phyloP scores from a whole-genome alignment of 305 asterid species.

The Solanum hybrid region DNA sequence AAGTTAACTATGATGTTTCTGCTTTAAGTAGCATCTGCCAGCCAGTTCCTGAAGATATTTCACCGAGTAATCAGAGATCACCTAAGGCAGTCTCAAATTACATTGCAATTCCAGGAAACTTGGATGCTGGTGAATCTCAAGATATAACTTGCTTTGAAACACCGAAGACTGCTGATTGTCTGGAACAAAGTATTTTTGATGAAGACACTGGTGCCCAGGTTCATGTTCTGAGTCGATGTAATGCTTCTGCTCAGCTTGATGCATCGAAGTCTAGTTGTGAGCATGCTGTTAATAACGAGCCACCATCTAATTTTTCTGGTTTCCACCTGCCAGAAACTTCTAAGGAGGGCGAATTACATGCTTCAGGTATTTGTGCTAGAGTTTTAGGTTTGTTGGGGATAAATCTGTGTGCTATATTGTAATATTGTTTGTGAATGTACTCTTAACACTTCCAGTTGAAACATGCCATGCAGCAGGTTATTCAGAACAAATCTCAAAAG shows the following conservation, averaged over 20 bases:
- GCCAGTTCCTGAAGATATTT: slow-evolving; percentile 27
- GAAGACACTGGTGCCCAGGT: slow-evolving; percentile 23
- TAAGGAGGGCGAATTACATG: slow-evolving; percentile 19
- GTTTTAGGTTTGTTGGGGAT: slow-evolving; percentile 36
- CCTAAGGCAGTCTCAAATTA: slow-evolving; percentile 6
- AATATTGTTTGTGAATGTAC: not conserved
- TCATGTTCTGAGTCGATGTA: slow-evolving; percentile 42
- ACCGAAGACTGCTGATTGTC: slow-evolving; percentile 15
- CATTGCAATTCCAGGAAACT: slow-evolving; percentile 18
- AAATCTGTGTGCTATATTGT: not conserved
- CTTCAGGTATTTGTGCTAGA: slow-evolving; percentile 12
- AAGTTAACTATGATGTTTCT: slow-evolving; percentile 27
- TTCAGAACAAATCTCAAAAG: slow-evolving; percentile 28
- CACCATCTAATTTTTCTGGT: slow-evolving; percentile 23
- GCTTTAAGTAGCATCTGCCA: slow-evolving; percentile 22
- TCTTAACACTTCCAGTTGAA: slow-evolving; percentile 33
- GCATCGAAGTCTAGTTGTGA: slow-evolving; percentile 21
- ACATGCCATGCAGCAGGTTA: slow-evolving; percentile 19
- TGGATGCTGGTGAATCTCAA: slow-evolving; percentile 31
- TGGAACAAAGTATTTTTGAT: slow-evolving; percentile 21
- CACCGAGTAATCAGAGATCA: slow-evolving; percentile 21
- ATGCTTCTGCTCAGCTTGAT: slow-evolving; percentile 36
- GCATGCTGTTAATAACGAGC: slow-evolving; percentile 19
- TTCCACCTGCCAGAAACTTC: slow-evolving; percentile 15
- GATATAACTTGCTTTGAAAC: slow-evolving; percentile 19